Evolutionary conservation across 495 filamentous ascomycete species (phyloP).

Genomic region (Astrothelium macrocarpum): DNA sequence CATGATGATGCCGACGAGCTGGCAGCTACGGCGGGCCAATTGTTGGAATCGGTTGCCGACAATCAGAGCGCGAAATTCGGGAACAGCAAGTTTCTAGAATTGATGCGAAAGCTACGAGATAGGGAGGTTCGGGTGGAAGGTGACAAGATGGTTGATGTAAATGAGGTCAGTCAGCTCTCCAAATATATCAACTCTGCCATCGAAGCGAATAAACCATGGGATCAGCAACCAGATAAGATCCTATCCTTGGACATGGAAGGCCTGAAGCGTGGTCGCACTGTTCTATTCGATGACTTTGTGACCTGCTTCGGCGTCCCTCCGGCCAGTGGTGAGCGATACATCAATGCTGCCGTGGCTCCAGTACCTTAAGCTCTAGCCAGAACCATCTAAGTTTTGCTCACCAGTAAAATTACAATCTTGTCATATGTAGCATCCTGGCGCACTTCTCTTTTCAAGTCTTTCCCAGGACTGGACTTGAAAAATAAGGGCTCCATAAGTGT

Average conservation of each 20-base stretch:
- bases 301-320: not conserved
- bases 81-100: conserved; percentile 62
- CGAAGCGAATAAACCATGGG: not conserved
- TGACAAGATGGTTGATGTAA: conserved; percentile 34
- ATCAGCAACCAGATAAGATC: not conserved
- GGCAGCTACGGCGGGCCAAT: conserved; percentile 57
- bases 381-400: not conserved
- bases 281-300: conserved; percentile 3
- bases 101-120: conserved; percentile 53
- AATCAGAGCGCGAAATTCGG: conserved; percentile 65
- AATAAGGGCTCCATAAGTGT: too few species aligned
- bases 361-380: not conserved
- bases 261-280: not conserved
- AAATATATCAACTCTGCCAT: not conserved
- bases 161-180: not conserved
- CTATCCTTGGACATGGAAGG: not conserved
- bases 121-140: conserved; percentile 32
- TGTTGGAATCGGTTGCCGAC: conserved; percentile 59
- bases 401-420: too few species aligned
- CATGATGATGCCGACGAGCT: conserved; percentile 52
- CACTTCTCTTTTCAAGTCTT: too few species aligned
- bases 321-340: not conserved
- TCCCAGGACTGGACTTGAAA: too few species aligned
- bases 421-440: too few species aligned
- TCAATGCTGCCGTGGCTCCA: not conserved